Base-by-base conservation (phyloP, 2,329 filamentous ascomycete species). In the Rutstroemia sp. region DNA sequence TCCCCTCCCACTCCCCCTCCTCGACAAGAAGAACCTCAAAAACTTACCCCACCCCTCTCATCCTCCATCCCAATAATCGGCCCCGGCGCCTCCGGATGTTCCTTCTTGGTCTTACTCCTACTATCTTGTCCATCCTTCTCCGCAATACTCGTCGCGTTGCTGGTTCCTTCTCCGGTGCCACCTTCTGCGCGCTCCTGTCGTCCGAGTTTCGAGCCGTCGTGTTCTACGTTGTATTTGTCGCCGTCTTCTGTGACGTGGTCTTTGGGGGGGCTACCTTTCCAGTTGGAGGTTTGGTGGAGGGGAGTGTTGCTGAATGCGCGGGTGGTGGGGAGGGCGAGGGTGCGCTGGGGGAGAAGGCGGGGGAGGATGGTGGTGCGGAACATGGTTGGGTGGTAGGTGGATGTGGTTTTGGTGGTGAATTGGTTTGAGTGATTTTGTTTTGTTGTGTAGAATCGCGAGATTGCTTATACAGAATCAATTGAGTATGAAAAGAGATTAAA, bases 31-130 rank as follows among this genome's bases (percentile, higher is more conserved):
- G 23, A 30, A n/a, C 3, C 14, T 10, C 14, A 16, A 23, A 19
- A 23, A 46, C 54, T 56, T 34, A 56, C 54, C 14, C 30, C 39
- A 30, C 48, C 54, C 48, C 54, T 52, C 48, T 52, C 54, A 48
- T 52, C 49, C 54, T 56, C 47, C 48, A 56, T 48, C 14, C 49
- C 53, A 42, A 55, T 56, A 41, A 51, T 12, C 7, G 44, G 37
- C 0, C 49, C 54, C 9, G 25, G 23, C 1, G 25, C 53, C 27
- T 42, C 8, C 2, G 53, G 53, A 55, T 50, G 45, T 49, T 52
- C 42, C 16, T 42, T 37, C 44, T 42, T 23, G 2, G 49, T 27
- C 42, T 41, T 48, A 7, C 9, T 21, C 16, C 46, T 27, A 17
- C 44, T 47, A 30, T 27, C 7, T 23, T 16, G 21, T 4, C 19